Percentiles rank a stretch among this genome's conserved stretches.
Evolutionary conservation across 2,329 filamentous ascomycete species (phyloP).

Genomic region (Aureobasidium leucospermi): DNA sequence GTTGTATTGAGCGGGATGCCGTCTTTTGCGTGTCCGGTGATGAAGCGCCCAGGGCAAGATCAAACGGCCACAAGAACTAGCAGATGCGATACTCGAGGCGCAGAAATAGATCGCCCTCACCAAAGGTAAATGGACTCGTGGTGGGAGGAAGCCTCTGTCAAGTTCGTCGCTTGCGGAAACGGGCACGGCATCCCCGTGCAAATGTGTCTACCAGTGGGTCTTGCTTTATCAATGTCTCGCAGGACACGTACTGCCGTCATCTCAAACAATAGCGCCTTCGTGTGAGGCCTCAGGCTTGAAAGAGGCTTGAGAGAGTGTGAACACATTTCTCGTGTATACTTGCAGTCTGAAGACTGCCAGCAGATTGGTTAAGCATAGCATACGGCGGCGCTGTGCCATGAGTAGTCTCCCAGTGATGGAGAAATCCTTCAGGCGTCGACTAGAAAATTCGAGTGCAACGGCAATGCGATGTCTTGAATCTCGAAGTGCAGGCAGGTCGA

Average conservation of each 20-base stretch:
- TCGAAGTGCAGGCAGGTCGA: background rate
- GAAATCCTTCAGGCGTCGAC: background rate
- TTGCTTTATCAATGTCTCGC: constrained; percentile 12
- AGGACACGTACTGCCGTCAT: background rate
- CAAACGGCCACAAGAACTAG: background rate
- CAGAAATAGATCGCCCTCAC: background rate
- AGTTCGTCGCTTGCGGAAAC: background rate
- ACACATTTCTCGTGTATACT: constrained; percentile 3
- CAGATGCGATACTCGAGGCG: background rate
- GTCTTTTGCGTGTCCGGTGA: background rate
- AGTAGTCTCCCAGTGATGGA: background rate
- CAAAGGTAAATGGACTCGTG: background rate
- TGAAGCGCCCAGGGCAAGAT: background rate
- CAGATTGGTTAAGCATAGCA: background rate
- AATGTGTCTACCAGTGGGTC: background rate
- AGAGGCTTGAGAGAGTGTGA: background rate
- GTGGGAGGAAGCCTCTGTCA: background rate
- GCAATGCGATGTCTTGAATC: background rate
- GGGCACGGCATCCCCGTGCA: background rate
- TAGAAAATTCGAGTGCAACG: background rate
- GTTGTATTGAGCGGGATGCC: constrained; percentile 10
- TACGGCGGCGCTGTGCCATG: background rate
- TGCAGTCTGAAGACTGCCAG: background rate
- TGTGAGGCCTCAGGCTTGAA: background rate
- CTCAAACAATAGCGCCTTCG: background rate